Conservation (phyloP, 2,329 filamentous ascomycete genomes). For the Hymenoscyphus occultus region DNA sequence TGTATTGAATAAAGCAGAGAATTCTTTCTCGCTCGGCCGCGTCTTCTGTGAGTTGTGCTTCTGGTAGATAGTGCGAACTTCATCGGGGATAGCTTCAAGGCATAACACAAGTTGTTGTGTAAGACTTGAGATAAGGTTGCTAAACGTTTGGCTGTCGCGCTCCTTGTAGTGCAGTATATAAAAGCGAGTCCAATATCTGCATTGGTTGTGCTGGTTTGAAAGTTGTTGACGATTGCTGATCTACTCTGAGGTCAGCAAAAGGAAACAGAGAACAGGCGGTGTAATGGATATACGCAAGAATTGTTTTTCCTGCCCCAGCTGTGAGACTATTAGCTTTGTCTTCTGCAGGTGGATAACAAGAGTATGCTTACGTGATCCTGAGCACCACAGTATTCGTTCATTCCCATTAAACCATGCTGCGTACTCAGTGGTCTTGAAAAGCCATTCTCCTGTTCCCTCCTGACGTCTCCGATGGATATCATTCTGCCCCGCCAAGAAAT, state of each 20-base stretch:
- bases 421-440: slow-evolving; percentile 20
- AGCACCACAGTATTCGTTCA: slow-evolving; percentile 21
- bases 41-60: neutral
- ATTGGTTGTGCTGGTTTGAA: neutral
- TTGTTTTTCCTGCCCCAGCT: neutral
- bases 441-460: slow-evolving; percentile 22
- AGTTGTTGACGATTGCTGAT: neutral
- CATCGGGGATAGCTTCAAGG: neutral
- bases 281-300: neutral
- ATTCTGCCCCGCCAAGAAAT: neutral
- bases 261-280: neutral
- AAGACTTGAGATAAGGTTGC: neutral
- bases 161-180: neutral
- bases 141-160: neutral
- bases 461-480: slow-evolving; percentile 31
- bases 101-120: neutral
- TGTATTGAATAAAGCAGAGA: neutral
- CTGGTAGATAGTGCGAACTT: neutral
- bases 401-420: slow-evolving; percentile 17
- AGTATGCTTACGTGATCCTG: slow-evolving; percentile 18
- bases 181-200: neutral
- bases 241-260: neutral
- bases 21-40: neutral
- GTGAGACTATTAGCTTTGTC: neutral
- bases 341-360: neutral